phyloP scores from a whole-genome alignment of 495 filamentous ascomycete species.

The Aspergillus indologenus region DNA sequence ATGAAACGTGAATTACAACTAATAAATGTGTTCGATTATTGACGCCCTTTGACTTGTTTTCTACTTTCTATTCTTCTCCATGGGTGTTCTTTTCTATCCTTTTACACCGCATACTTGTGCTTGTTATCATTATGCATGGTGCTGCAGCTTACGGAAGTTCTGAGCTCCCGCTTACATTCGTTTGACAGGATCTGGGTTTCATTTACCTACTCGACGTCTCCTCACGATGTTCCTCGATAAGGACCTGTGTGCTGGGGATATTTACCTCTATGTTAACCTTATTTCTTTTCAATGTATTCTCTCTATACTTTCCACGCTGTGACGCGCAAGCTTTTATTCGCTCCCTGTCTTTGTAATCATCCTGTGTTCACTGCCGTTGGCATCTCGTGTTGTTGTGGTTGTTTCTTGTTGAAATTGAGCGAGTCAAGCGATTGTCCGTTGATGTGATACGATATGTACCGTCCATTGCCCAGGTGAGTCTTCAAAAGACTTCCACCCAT shows the following conservation, averaged over 20 bases:
- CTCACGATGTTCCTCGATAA: neutral
- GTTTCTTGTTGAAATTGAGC: neutral
- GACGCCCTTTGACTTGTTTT: neutral
- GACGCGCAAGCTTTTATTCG: neutral
- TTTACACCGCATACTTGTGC: neutral
- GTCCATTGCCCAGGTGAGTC: neutral
- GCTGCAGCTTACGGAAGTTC: neutral
- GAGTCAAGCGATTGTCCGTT: neutral
- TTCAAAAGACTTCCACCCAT: neutral
- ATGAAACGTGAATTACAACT: neutral
- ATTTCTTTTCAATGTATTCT: neutral
- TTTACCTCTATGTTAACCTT: neutral
- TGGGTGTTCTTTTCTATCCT: neutral
- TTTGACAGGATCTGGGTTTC: neutral
- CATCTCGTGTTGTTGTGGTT: neutral
- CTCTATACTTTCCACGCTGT: neutral
- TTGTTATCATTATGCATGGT: neutral
- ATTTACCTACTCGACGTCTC: neutral
- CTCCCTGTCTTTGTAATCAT: neutral
- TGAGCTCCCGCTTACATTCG: neutral
- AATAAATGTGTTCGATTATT: conserved; percentile 6
- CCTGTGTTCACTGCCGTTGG: neutral
- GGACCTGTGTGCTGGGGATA: neutral
- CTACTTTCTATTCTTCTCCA: conserved; percentile 3
- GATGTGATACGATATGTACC: neutral